Base-by-base conservation (phyloP, 2,329 filamentous ascomycete species). In the Ceratocystis colombiana region DNA sequence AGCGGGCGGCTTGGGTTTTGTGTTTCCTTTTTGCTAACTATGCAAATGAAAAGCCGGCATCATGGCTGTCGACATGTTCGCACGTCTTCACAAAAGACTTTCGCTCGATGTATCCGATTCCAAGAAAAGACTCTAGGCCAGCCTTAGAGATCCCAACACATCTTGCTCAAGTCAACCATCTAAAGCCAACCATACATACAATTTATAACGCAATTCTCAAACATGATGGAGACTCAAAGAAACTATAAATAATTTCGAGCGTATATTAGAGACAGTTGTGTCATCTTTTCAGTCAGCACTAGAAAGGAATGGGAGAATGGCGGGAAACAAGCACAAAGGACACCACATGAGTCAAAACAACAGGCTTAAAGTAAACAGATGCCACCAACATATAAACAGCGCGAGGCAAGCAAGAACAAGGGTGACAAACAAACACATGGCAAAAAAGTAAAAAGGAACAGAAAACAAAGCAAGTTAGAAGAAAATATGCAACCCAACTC, bases 21-120 rank as follows among this genome's bases (percentile, higher is more conserved):
- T 20, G 4, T 53, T 41, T 41, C 12, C 12, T n/a, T 4, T 30
- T 5, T 22, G n/a, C 17, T 64, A 59, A 28, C 6, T 30, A 50
- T 44, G 25, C 28, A 10, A 41, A 41, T 4, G 10, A 15, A 3
- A 61, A 84, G 82, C 82, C 15, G 69, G 76, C 0, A 12, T 82
- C 1, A 75, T 84, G 72, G 79, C 77, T 8, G 70, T 77, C 25
- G 82, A 85, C 69, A 84, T 85, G 82, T 82, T 79, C 62, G 62
- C 71, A 45, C 76, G 83, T n/a, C 73, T 85, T 0, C 71, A 82
- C 7, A 73, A 70, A 5, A 78, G 82, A 7, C 72, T 80, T 15
- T 73, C 75, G 45, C 69, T 67, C 5, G 69, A 66, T 0, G 71
- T 73, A 3, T 67, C 53, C 20, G 20, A 25, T 25, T 37, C 37